These are phyloP conservation scores for Phanerodontia chrysosporium DNA, from an alignment of 768 basidiomycete species.

Conservation along the genomic window DNA sequence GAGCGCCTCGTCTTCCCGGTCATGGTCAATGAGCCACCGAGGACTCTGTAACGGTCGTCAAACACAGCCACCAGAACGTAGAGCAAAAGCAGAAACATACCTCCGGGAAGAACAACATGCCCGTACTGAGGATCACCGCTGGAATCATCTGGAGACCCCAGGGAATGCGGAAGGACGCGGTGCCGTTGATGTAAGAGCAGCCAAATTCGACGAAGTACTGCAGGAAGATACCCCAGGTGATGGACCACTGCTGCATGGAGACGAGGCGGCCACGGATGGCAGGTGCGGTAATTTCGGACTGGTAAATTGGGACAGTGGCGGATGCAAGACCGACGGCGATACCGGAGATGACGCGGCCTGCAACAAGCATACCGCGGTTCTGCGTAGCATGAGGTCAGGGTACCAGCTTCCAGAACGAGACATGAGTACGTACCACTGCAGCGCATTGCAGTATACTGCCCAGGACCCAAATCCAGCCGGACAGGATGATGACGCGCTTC, in stretches of 20 bases:
- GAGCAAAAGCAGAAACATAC: constrained; percentile 5
- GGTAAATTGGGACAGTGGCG: constrained; percentile 68
- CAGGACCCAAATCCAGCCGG: constrained; percentile 68
- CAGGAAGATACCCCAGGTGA: constrained; percentile 74
- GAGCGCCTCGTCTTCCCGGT: constrained; percentile 58
- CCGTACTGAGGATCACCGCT: constrained; percentile 60
- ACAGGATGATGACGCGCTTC: constrained; percentile 60
- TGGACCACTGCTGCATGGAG: constrained; percentile 74
- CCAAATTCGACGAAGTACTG: constrained; percentile 77
- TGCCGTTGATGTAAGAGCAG: constrained; percentile 67
- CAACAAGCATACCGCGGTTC: constrained; percentile 73
- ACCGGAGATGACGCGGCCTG: constrained; percentile 52
- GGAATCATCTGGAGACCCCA: constrained; percentile 81
- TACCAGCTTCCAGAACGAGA: constrained; percentile 11
- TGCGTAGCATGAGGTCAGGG: constrained; percentile 19
- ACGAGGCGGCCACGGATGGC: constrained; percentile 72
- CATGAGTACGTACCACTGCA: constrained; percentile 24
- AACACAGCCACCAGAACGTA: constrained; percentile 22
- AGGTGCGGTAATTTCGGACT: constrained; percentile 71
- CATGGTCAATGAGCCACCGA: constrained; percentile 65
- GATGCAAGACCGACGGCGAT: constrained; percentile 64
- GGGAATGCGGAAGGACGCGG: constrained; percentile 73
- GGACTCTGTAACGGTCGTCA: constrained; percentile 30
- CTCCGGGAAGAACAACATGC: constrained; percentile 68
- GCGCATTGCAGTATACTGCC: constrained; percentile 73